Percentiles rank a stretch among this genome's conserved stretches.
phyloP scores from a whole-genome alignment of 352 stramenopile genomes.

The Phytophthora gonapodyides region DNA sequence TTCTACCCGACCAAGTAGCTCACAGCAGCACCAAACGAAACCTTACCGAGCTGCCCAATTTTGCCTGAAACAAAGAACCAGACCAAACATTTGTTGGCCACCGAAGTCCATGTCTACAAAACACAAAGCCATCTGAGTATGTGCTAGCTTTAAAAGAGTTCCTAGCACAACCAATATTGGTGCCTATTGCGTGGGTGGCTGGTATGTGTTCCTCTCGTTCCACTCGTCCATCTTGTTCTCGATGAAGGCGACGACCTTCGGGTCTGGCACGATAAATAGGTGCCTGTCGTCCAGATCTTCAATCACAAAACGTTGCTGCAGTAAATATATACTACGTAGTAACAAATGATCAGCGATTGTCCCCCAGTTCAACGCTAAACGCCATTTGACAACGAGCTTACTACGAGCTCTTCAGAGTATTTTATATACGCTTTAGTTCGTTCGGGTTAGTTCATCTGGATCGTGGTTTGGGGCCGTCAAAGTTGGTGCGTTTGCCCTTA shows the following conservation, averaged over 20 bases:
- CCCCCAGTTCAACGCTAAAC: neutral
- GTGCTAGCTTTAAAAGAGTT: conserved; percentile 1
- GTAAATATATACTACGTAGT: conserved; percentile 6
- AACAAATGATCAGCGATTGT: neutral
- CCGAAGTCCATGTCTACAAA: conserved; percentile 2
- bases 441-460: conserved; percentile 36
- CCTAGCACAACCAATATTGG: neutral
- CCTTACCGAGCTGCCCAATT: conserved; percentile 11
- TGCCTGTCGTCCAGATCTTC: conserved; percentile 86
- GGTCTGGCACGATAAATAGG: conserved; percentile 86
- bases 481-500: conserved; percentile 69
- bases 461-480: conserved; percentile 57
- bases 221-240: conserved; percentile 91
- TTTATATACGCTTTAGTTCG: too few species aligned
- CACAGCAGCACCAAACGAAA: conserved; percentile 1
- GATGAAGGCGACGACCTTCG: conserved; percentile 83
- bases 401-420: too few species aligned
- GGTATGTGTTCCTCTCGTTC: conserved; percentile 91
- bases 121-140: neutral
- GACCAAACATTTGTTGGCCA: neutral
- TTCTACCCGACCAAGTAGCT: conserved; percentile 30
- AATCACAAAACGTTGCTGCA: conserved; percentile 85
- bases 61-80: conserved; percentile 21
- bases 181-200: conserved; percentile 60
- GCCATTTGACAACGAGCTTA: neutral